Evolutionary conservation across 768 basidiomycete genomes (phyloP).

Genomic region (Russula earlei): DNA sequence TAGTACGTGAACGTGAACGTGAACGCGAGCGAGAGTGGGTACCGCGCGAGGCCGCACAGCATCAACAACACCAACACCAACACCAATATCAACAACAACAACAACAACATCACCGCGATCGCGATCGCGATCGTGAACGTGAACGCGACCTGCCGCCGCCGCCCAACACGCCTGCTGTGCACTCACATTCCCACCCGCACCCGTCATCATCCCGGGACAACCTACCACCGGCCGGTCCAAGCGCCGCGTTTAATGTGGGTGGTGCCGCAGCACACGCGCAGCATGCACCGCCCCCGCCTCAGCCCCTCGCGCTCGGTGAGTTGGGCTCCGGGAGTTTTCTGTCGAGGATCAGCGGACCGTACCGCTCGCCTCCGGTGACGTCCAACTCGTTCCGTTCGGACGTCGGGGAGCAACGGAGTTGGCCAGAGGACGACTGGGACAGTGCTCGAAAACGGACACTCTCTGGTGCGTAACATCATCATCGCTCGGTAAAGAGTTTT

Average conservation of each 20-base stretch:
- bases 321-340: slow-evolving; percentile 32
- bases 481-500: not conserved
- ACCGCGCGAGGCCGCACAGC: slow-evolving; percentile 14
- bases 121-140: not conserved
- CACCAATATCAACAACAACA: not conserved
- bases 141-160: too few relatives aligned
- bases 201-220: not conserved
- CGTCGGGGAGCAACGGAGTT: slow-evolving; percentile 14
- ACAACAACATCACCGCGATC: slow-evolving; percentile 5
- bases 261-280: too few relatives aligned
- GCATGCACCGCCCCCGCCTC: too few relatives aligned
- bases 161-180: not conserved
- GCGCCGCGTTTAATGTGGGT: not conserved
- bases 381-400: slow-evolving; percentile 15
- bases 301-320: not conserved
- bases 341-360: slow-evolving; percentile 56
- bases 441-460: slow-evolving; percentile 53
- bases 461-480: slow-evolving; percentile 56
- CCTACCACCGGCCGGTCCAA: not conserved
- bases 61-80: not conserved
- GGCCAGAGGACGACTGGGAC: slow-evolving; percentile 56
- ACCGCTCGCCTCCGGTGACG: slow-evolving; percentile 29
- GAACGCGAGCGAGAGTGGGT: slow-evolving; percentile 13
- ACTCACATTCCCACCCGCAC: too few relatives aligned
- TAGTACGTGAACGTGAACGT: slow-evolving; percentile 27